Conservation (phyloP, 1,139 yeast genomes). For the Magnusiomyces suaveolens region DNA sequence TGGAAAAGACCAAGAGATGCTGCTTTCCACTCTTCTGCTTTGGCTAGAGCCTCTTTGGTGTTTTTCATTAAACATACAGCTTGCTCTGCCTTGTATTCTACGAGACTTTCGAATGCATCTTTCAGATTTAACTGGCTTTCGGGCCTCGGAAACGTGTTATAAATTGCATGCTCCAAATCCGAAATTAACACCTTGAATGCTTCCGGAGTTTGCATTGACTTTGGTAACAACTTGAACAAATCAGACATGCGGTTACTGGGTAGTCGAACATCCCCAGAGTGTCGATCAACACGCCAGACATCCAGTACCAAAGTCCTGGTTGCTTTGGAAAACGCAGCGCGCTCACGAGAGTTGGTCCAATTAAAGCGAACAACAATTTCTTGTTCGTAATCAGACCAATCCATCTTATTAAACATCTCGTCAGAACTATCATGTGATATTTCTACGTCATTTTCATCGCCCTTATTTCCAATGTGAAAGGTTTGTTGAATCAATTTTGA, state of each 20-base stretch:
- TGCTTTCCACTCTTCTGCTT: conserved; percentile 1
- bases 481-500: neutral
- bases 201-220: conserved; percentile 20
- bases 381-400: conserved; percentile 38
- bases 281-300: conserved; percentile 31
- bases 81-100: neutral
- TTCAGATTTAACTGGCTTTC: neutral
- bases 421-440: neutral
- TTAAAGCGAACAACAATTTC: conserved; percentile 45
- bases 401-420: conserved; percentile 7
- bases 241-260: conserved; percentile 22
- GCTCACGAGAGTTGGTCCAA: conserved; percentile 24
- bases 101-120: neutral
- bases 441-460: too few species aligned
- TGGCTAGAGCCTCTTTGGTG: conserved; percentile 4
- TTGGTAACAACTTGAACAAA: conserved; percentile 27
- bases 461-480: neutral
- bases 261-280: conserved; percentile 28
- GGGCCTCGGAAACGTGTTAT: conserved; percentile 21
- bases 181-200: conserved; percentile 22
- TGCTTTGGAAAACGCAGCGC: conserved; percentile 22
- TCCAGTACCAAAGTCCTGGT: conserved; percentile 29
- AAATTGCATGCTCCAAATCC: conserved; percentile 29
- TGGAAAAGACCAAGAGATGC: conserved; percentile 6
- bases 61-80: conserved; percentile 1